phyloP scores from a whole-genome alignment of 306 rosid genomes.

The Pueraria montana region DNA sequence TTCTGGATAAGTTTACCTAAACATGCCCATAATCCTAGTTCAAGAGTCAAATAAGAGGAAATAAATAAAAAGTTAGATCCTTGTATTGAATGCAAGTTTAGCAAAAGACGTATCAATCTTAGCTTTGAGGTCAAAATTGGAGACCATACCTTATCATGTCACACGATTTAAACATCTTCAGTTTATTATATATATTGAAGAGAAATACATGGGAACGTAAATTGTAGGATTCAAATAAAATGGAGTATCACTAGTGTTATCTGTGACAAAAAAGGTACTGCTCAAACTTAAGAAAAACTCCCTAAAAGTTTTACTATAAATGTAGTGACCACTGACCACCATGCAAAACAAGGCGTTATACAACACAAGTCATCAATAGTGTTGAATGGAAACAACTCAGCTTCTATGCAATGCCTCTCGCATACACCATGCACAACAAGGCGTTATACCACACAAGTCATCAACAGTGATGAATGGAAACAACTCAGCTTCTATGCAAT shows the following conservation, averaged over 20 bases:
- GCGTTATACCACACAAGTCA: slow-evolving; percentile 23
- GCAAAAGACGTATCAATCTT: background rate
- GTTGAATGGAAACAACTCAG: slow-evolving; percentile 23
- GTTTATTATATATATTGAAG: background rate
- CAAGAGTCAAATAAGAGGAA: too few species aligned
- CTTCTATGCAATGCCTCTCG: slow-evolving; percentile 81
- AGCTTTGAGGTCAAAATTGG: background rate
- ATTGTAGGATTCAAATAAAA: background rate
- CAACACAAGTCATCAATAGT: background rate
- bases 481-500: slow-evolving; percentile 66
- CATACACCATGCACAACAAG: slow-evolving; percentile 52
- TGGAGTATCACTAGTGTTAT: background rate
- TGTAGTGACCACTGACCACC: slow-evolving; percentile 1
- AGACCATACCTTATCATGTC: background rate
- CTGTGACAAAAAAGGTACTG: background rate
- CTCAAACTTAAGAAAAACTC: background rate
- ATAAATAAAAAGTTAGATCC: too few species aligned
- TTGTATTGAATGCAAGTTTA: too few species aligned
- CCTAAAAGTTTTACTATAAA: background rate
- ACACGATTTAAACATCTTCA: background rate
- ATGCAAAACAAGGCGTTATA: slow-evolving; percentile 20
- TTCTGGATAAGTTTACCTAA: too few species aligned
- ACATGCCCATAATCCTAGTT: too few species aligned
- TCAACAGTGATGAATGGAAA: slow-evolving; percentile 2
- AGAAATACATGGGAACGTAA: background rate